phyloP scores from a whole-genome alignment of 768 basidiomycete species.

The Xerocomellus amylosporus region DNA sequence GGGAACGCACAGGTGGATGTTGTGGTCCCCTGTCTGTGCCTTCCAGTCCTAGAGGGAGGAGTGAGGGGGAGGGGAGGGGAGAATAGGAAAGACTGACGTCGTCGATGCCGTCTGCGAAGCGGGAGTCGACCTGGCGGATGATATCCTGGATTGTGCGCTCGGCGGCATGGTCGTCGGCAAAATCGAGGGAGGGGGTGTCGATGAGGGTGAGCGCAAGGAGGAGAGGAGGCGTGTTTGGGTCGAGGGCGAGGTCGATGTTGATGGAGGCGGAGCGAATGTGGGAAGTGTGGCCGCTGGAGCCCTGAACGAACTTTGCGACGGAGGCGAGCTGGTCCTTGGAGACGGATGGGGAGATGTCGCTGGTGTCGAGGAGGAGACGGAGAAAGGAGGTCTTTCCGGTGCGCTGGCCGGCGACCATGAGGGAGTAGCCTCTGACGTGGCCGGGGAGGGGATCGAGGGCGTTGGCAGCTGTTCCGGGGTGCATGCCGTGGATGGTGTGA shows the following conservation, averaged over 20 bases:
- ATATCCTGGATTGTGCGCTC: slow-evolving; percentile 68
- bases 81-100: slow-evolving; percentile 55
- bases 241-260: slow-evolving; percentile 63
- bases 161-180: slow-evolving; percentile 58
- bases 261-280: slow-evolving; percentile 68
- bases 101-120: slow-evolving; percentile 71
- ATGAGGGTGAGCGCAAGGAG: slow-evolving; percentile 66
- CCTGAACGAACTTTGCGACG: slow-evolving; percentile 81
- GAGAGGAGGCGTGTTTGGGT: slow-evolving; percentile 43
- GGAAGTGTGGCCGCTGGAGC: slow-evolving; percentile 67
- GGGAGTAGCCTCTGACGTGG: slow-evolving; percentile 47
- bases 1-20: slow-evolving; percentile 70
- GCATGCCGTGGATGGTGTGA: slow-evolving; percentile 27
- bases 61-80: slow-evolving; percentile 19
- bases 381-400: slow-evolving; percentile 88
- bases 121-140: slow-evolving; percentile 65
- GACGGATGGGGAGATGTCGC: slow-evolving; percentile 57
- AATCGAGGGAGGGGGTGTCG: slow-evolving; percentile 82
- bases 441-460: slow-evolving; percentile 24
- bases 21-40: slow-evolving; percentile 66
- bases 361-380: slow-evolving; percentile 80
- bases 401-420: slow-evolving; percentile 80
- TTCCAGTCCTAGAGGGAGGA: slow-evolving; percentile 58
- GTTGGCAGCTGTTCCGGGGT: slow-evolving; percentile 28
- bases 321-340: slow-evolving; percentile 74